phyloP scores from a whole-genome alignment of 202 grass and related monocot genomes.

The Elaeis oleifera region DNA sequence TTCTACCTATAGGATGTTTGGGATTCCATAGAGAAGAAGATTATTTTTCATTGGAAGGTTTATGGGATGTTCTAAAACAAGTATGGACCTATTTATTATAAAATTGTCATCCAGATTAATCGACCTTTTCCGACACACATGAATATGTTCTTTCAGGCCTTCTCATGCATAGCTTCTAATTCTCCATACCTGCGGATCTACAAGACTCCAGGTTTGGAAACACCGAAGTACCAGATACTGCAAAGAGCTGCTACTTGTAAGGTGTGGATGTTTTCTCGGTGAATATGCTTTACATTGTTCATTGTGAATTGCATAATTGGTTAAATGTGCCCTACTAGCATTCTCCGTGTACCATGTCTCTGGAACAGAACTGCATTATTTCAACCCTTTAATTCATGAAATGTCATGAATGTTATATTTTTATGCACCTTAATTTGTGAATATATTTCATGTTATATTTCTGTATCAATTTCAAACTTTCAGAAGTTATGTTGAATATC shows the following conservation, averaged over 20 bases:
- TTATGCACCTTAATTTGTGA: too few relatives aligned
- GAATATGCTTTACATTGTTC: too few relatives aligned
- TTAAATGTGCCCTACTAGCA: too few relatives aligned
- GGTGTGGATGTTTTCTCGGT: too few relatives aligned
- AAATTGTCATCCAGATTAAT: constrained; percentile 1
- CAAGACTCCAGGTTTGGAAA: constrained; percentile 86
- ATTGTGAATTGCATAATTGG: too few relatives aligned
- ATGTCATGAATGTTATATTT: too few relatives aligned
- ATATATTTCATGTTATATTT: too few relatives aligned
- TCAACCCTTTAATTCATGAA: too few relatives aligned
- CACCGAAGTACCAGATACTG: constrained; percentile 75
- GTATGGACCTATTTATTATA: constrained; percentile 25
- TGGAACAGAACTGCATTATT: too few relatives aligned
- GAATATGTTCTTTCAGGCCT: constrained; percentile 10
- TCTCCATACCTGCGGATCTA: constrained; percentile 58
- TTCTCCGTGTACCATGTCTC: too few relatives aligned
- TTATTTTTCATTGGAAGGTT: constrained; percentile 76
- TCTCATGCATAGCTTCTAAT: constrained; percentile 22
- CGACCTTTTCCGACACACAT: neutral
- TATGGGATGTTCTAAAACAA: constrained; percentile 68
- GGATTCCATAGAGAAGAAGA: constrained; percentile 84
- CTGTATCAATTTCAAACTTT: too few relatives aligned
- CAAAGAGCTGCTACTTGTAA: constrained; percentile 62
- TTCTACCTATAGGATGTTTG: constrained; percentile 57
- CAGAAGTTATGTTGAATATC: too few relatives aligned